Evolutionary conservation across 352 stramenopile genomes (phyloP).

Genomic region (Phytophthora citrophthora): DNA sequence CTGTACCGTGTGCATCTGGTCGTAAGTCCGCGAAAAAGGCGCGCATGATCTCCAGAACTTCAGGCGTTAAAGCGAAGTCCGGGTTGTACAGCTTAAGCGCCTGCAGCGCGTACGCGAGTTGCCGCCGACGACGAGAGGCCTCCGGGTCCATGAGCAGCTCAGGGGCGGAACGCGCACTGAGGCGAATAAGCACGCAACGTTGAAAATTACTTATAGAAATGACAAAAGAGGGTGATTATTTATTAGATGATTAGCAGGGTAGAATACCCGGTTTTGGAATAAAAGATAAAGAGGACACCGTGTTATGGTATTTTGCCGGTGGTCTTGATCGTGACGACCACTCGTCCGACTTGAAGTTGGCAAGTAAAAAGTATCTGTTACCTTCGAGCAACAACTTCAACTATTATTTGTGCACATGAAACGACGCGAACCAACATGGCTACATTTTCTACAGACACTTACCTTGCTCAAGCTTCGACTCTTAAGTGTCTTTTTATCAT

Average conservation of each 20-base stretch:
- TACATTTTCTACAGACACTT: conserved; percentile 11
- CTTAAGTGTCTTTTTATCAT: conserved; percentile 25
- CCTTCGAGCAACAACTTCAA: conserved; percentile 14
- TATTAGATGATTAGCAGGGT: neutral
- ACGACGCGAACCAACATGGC: conserved; percentile 33
- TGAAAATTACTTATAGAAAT: neutral
- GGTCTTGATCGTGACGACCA: neutral
- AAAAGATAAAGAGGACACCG: no score
- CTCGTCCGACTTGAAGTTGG: conserved; percentile 4
- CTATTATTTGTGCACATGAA: conserved; percentile 33
- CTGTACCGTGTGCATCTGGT: conserved; percentile 54
- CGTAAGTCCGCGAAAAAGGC: conserved; percentile 78
- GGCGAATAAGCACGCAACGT: no score
- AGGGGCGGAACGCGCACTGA: neutral
- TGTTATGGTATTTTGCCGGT: no score
- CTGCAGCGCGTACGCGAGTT: conserved; percentile 59
- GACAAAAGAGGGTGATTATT: conserved; percentile 5
- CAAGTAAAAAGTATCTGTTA: neutral
- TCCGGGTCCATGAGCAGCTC: conserved; percentile 1
- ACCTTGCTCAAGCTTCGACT: no score
- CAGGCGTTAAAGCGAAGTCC: conserved; percentile 79
- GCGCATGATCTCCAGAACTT: conserved; percentile 84
- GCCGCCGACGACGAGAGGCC: conserved; percentile 25
- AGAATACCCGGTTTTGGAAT: neutral
- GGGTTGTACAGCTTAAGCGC: conserved; percentile 83